These are phyloP conservation scores for Mycena maculata DNA, from an alignment of 768 basidiomycete genomes.

Conservation along the genomic window DNA sequence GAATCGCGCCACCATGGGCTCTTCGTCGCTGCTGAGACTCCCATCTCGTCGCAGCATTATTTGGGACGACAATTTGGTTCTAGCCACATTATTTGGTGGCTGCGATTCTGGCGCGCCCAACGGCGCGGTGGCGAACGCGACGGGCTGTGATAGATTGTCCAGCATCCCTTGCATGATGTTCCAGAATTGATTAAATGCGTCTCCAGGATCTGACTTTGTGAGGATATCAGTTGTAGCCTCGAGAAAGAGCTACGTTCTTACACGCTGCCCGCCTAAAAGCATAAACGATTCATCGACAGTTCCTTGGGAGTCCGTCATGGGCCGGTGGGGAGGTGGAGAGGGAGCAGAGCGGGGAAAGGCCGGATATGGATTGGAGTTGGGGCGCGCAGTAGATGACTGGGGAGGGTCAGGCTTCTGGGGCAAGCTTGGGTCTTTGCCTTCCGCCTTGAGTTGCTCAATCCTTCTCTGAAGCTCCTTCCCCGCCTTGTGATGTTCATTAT, in stretches of 20 bases:
- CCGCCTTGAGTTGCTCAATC: slow-evolving; percentile 77
- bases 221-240: slow-evolving; percentile 24
- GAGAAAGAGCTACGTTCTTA: slow-evolving; percentile 47
- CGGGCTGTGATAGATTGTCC: slow-evolving; percentile 86
- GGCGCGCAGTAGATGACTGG: slow-evolving; percentile 41
- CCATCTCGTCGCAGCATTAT: slow-evolving; percentile 56
- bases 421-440: slow-evolving; percentile 80
- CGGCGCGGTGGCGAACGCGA: slow-evolving; percentile 87
- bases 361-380: slow-evolving; percentile 43
- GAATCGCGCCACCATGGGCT: slow-evolving; percentile 68
- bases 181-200: slow-evolving; percentile 93
- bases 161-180: slow-evolving; percentile 88
- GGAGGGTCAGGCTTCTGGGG: slow-evolving; percentile 68
- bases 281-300: slow-evolving; percentile 91
- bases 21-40: slow-evolving; percentile 75
- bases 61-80: slow-evolving; percentile 28
- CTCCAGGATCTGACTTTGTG: slow-evolving; percentile 79
- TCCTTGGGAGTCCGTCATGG: slow-evolving; percentile 66
- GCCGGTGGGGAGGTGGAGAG: slow-evolving; percentile 56
- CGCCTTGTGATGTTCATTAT: slow-evolving; percentile 79
- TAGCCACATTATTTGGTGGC: slow-evolving; percentile 33
- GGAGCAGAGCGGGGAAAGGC: slow-evolving; percentile 54
- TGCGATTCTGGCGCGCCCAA: slow-evolving; percentile 59
- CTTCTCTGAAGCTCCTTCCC: slow-evolving; percentile 77
- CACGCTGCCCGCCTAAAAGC: slow-evolving; percentile 82